Base-by-base conservation (phyloP, 768 basidiomycete species). In the Leccinum olivaceopallidum region DNA sequence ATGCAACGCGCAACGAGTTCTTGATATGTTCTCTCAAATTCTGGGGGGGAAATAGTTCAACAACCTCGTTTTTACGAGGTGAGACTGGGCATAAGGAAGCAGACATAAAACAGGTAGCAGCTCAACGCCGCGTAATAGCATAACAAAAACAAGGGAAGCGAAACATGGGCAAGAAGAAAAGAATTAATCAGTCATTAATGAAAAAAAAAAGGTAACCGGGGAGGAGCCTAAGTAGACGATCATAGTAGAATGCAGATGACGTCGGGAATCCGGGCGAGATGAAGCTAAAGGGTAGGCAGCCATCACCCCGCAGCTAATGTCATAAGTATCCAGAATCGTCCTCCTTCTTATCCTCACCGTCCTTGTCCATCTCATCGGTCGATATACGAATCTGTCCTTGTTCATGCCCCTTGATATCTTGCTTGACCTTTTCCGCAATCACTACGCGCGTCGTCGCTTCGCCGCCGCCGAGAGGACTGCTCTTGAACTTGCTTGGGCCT, bases 351-450 rank as follows among this genome's bases (percentile, higher is more conserved):
- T 76, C 75, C 18, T 69, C 73, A 13, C 71, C 75, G n/a, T 61
- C 69, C 66, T 75, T 73, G 50, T 75, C 71, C 67, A 67, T 70
- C 65, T 73, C 73, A 60, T 65, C 66, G 36, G 74, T 39, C 39
- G 39, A 70, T 76, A 28, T 78, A 53, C 75, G 75, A 50, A 62
- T 66, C 48, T 18, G 39, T n/a, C 39, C 39, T 42, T 42, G 39
- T 50, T 70, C 69, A 39, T 47, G 58, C 48, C 52, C 67, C 34
- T 61, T 64, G 60, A 65, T 69, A 56, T 71, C 73, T 63, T 73
- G 75, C 58, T 77, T 79, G 34, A 84, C 73, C 67, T 78, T 75
- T 67, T 83, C 83, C 14, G 84, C 81, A 36, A 90, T 26, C 26
- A 26, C 26, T 4, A 26, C 26, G 26, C 26, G 26, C 26, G 26